A percentile compares a stretch with the other conserved stretches of the same genome.
phyloP scores from a whole-genome alignment of 192 early-diverging fungal species.

The Kickxella alabastrina region DNA sequence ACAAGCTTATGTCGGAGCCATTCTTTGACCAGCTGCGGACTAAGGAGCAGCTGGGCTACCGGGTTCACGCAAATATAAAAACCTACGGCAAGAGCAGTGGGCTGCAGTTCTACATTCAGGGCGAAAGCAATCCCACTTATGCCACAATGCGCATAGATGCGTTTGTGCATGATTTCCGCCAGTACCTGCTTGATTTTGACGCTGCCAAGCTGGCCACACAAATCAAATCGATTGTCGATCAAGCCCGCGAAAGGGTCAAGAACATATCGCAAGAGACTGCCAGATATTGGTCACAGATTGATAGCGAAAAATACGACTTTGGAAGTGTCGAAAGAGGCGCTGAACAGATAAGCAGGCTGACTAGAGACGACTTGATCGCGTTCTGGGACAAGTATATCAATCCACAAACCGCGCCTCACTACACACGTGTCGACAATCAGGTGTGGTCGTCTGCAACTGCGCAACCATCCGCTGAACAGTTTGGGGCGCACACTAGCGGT shows the following conservation, averaged over 20 bases:
- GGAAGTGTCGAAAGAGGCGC: constrained; percentile 35
- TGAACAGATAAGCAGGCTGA: constrained; percentile 4
- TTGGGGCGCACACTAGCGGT: not conserved
- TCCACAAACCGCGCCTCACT: constrained; percentile 16
- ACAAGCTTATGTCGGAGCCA: constrained; percentile 70
- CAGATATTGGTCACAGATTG: constrained; percentile 63
- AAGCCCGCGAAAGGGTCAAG: constrained; percentile 64
- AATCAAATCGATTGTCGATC: constrained; percentile 53
- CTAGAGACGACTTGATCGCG: constrained; percentile 21
- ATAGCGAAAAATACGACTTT: constrained; percentile 69
- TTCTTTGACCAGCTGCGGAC: constrained; percentile 88
- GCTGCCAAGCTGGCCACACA: constrained; percentile 59
- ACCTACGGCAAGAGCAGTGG: not conserved
- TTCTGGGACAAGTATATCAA: constrained; percentile 35
- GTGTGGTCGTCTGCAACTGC: not conserved
- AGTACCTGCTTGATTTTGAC: constrained; percentile 44
- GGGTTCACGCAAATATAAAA: constrained; percentile 51
- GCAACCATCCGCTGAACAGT: not conserved
- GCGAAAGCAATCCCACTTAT: constrained; percentile 73
- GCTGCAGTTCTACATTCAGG: constrained; percentile 73
- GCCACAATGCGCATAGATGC: constrained; percentile 71
- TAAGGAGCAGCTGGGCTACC: constrained; percentile 76
- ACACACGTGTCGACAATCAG: constrained; percentile 30
- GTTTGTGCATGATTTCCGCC: constrained; percentile 63
- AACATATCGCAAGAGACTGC: constrained; percentile 62